A percentile compares a stretch with the other conserved stretches of the same genome.
Evolutionary conservation across 768 basidiomycete species (phyloP).

Genomic region (Calocera cornea): DNA sequence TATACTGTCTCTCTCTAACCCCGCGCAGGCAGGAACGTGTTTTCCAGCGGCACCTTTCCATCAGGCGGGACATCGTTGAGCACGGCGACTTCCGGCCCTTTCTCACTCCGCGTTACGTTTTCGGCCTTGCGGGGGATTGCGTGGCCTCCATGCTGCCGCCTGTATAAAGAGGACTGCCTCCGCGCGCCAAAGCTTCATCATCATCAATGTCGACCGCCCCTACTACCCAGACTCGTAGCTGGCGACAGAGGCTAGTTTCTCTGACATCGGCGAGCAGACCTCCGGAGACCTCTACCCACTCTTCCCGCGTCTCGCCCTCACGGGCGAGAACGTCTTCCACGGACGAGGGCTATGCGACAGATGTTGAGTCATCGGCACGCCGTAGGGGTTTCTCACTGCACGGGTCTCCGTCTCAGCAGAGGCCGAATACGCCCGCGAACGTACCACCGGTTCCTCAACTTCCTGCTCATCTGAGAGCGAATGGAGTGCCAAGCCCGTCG

Average conservation of each 20-base stretch:
- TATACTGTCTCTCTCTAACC: background rate
- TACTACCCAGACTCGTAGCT: background rate
- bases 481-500: background rate
- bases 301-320: background rate
- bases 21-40: background rate
- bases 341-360: background rate
- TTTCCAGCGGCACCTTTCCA: background rate
- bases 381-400: background rate
- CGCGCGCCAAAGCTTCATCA: background rate
- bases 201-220: background rate
- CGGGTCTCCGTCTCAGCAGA: background rate
- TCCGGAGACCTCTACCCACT: background rate
- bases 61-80: background rate
- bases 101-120: constrained; percentile 2
- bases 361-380: background rate
- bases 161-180: constrained; percentile 5
- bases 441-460: background rate
- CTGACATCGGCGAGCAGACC: background rate
- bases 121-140: background rate
- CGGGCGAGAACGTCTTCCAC: background rate
- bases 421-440: background rate
- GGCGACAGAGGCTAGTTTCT: background rate
- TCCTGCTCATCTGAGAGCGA: background rate
- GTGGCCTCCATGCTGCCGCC: background rate
- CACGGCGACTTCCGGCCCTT: background rate